These are phyloP conservation scores for Candida rishiriensis DNA, from an alignment of 805 yeast genomes.

Conservation along the genomic window DNA sequence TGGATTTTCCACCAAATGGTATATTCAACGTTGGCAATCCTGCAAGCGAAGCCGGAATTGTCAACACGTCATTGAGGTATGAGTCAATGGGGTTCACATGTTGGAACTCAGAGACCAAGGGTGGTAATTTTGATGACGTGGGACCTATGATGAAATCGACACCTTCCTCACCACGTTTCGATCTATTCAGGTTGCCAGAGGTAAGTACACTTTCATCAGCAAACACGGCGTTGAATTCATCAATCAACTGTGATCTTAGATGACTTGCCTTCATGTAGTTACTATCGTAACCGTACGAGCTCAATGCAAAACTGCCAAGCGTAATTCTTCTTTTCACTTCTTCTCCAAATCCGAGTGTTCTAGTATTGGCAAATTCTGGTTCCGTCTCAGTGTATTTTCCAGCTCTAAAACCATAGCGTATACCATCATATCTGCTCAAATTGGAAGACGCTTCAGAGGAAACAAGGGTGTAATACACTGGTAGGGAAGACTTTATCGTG, in stretches of 20 bases:
- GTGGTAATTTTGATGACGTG: slow-evolving; percentile 57
- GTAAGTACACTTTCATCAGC: slow-evolving; percentile 39
- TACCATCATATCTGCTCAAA: slow-evolving; percentile 84
- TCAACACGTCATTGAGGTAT: slow-evolving; percentile 77
- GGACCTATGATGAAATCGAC: slow-evolving; percentile 75
- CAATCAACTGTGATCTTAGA: slow-evolving; percentile 54
- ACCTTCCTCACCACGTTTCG: slow-evolving; percentile 27
- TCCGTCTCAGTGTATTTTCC: slow-evolving; percentile 25
- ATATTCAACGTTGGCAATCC: slow-evolving; percentile 83
- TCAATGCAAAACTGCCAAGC: slow-evolving; percentile 81
- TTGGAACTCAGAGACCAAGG: slow-evolving; percentile 22
- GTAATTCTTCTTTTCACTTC: slow-evolving; percentile 83
- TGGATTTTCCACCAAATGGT: slow-evolving; percentile 50
- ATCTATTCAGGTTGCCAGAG: neutral
- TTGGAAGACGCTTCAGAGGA: slow-evolving; percentile 95
- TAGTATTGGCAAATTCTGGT: slow-evolving; percentile 46
- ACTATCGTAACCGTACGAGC: slow-evolving; percentile 66
- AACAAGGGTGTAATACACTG: slow-evolving; percentile 82
- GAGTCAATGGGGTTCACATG: slow-evolving; percentile 43
- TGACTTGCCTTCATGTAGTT: slow-evolving; percentile 75
- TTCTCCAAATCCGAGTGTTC: slow-evolving; percentile 65
- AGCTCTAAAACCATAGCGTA: slow-evolving; percentile 69
- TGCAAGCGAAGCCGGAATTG: slow-evolving; percentile 87
- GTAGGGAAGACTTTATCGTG: slow-evolving; percentile 57
- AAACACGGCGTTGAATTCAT: slow-evolving; percentile 66